Base-by-base conservation (phyloP, 78 protist genomes). In the Cavenderia fasciculata region DNA sequence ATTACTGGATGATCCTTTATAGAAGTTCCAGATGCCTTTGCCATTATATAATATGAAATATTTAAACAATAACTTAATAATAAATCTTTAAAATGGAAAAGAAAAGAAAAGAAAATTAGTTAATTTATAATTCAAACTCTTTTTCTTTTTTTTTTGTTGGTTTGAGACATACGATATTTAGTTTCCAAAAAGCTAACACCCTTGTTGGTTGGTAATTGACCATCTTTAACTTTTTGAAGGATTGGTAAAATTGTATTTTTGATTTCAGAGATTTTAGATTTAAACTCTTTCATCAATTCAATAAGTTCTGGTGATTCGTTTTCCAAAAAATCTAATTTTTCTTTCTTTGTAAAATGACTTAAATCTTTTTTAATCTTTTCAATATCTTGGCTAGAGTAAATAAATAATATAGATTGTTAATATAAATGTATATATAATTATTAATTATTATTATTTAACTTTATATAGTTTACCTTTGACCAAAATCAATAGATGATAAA, bases 1-100 rank as follows among this genome's bases (percentile, higher is more conserved):
- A 96, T 69, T 51, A 96, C 97, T 66, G 97, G 97, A 75, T 96
- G 98, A 70, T 94, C 95, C 41, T 77, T 77, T 51, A 97, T 93
- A 23, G 89, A 47, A 61, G 44, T 18, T 31, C 97, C 97, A 21
- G 92, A 71, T 33, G 95, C 85, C 85, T 97, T 95, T 56, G 95
- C 74, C 75, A 94, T 57, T 68, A 97, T 59, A 61, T 92, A 97
- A 77, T 95, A 97, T 33, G 92, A 29, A 56, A 97, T 57, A 89
- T 95, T 63, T 52, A 85, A 88, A 92, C 95, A 92, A 94, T 97
- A 97, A 52, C 79, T 61, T 74, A 96, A 86, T 92, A 96, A 65
- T 57, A 96, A 73, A 33, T 95, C 94, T 40, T 57, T 16, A 44
- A 54, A 59, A 19, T 40, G 40, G 36, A 56, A 18, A 56, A 36